Conservation (phyloP, 352 stramenopile species). For the Phytopythium helicoides region DNA sequence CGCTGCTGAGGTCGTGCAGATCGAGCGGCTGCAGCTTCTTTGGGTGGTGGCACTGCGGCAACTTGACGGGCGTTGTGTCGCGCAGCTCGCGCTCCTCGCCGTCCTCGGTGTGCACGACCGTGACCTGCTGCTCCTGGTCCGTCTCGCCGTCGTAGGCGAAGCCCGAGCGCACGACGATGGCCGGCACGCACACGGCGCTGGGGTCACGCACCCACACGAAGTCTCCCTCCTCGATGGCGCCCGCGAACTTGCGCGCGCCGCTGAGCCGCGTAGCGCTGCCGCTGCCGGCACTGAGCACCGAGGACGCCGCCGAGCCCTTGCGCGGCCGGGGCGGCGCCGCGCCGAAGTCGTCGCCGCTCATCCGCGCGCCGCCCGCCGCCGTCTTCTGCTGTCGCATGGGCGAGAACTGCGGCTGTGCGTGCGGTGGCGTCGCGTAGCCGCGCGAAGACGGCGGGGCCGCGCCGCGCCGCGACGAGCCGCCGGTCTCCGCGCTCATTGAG, state of each 20-base stretch:
- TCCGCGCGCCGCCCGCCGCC: constrained; percentile 1
- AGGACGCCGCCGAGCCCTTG: constrained; percentile 7
- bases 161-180: constrained; percentile 58
- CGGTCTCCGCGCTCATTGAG: constrained; percentile 2
- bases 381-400: neutral
- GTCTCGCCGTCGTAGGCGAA: constrained; percentile 58
- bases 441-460: neutral
- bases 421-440: neutral
- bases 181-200: constrained; percentile 45
- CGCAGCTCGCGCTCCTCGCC: constrained; percentile 76
- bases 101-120: constrained; percentile 80
- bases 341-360: constrained; percentile 6
- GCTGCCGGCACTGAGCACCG: constrained; percentile 3
- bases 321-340: neutral
- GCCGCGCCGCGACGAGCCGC: constrained; percentile 4
- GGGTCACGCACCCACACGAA: constrained; percentile 68
- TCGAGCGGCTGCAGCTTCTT: constrained; percentile 55
- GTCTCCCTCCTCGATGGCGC: constrained; percentile 54
- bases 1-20: constrained; percentile 64
- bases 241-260: constrained; percentile 3
- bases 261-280: constrained; percentile 4
- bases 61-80: constrained; percentile 47
- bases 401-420: neutral
- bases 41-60: constrained; percentile 58
- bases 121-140: constrained; percentile 65